Evolutionary conservation across 495 filamentous ascomycete genomes (phyloP), one percentile per base, ranked within the genome.

Genomic region (Hyaloscypha finlandica): DNA sequence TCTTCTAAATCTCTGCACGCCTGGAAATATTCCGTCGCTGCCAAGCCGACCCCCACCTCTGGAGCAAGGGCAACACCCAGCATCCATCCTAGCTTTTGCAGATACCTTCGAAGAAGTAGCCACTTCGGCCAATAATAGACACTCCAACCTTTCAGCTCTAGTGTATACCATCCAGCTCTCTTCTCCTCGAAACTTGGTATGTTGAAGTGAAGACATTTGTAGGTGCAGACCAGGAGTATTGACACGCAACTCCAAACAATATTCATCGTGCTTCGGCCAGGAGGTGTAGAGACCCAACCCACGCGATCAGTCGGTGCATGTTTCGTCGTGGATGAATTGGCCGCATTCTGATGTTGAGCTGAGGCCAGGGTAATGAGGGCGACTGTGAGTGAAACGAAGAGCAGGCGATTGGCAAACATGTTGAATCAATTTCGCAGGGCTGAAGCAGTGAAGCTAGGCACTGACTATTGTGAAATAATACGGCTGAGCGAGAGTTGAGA

Each of bases 11-110:
- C 37, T 30, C 12, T 35, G 31, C 11, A 52, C 31, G n/a, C 6
- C 22, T 3, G 30, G 16, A 48, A 12, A 48, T 63, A 72, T 59
- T 72, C 39, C 19, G 56, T 32, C 3, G 59, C 53, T 14, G 66
- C 63, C 19, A 69, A 4, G 12, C 20, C 66, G 25, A 72, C 66
- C 19, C 66, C 63, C 1, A 69, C 1, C 32, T 69, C 66, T 4
- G 70, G 70, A 3, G 66, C 70, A 35, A 72, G 8, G 16, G 53
- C 51, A 20, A 68, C 67, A 20, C 63, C 19, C 6, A 25, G 39
- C 70, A 69, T 72, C 58, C 62, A 69, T 1, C 45, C 19, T 3
- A 66, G 2, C 35, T 59, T 71, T 5, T 58, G 32, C 2, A 56
- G 20, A 19, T 3, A 14, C 22, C 45, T 65, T 30, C 37, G 32